Evolutionary conservation across 768 basidiomycete species (phyloP).

Genomic region (Podaxis sp.): DNA sequence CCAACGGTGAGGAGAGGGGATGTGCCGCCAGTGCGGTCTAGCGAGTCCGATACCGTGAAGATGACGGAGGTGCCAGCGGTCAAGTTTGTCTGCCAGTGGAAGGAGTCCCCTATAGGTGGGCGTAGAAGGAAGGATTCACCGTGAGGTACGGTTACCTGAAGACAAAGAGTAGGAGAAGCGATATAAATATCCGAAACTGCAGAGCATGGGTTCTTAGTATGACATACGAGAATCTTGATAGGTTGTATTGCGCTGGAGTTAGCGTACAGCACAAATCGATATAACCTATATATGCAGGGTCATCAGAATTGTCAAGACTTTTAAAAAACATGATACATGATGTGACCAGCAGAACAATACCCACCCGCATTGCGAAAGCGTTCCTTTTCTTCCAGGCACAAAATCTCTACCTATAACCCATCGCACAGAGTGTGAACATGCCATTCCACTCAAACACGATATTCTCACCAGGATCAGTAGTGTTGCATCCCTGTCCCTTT

Average conservation of each 20-base stretch:
- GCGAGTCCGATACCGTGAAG: constrained; percentile 27
- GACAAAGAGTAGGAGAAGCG: not conserved
- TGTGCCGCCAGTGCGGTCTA: constrained; percentile 24
- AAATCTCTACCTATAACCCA: constrained; percentile 24
- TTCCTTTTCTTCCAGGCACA: constrained; percentile 24
- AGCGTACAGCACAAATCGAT: constrained; percentile 24
- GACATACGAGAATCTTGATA: too few relatives aligned
- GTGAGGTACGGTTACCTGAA: constrained; percentile 24
- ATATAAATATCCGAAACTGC: too few relatives aligned
- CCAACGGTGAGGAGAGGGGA: constrained; percentile 22
- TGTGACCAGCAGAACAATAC: not conserved
- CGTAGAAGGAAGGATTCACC: constrained; percentile 24
- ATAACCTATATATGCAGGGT: constrained; percentile 18
- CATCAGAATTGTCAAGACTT: not conserved
- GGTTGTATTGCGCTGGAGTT: constrained; percentile 16
- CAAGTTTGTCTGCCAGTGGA: constrained; percentile 26
- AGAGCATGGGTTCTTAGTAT: too few relatives aligned
- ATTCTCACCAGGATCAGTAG: constrained; percentile 22
- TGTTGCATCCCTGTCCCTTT: constrained; percentile 21
- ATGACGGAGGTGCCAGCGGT: constrained; percentile 25
- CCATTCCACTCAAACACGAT: not conserved
- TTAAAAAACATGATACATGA: not conserved
- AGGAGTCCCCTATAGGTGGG: constrained; percentile 22
- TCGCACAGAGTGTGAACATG: not conserved
- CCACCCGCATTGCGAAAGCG: constrained; percentile 29